Base-by-base conservation (phyloP, 176 grass and related monocot genomes). In the Avena sativa region DNA sequence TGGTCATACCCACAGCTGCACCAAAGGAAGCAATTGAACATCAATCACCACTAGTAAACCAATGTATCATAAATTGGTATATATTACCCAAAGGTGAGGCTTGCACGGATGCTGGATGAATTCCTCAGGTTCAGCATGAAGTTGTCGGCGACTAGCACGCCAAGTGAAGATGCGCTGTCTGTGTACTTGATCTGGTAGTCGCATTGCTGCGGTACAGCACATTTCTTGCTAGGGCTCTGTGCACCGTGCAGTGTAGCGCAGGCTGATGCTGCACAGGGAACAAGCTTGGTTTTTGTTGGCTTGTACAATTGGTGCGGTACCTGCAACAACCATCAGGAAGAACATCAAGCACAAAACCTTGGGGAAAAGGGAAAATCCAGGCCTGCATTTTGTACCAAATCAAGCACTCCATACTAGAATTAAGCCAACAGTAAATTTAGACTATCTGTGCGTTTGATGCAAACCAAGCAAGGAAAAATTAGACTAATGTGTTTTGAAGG, bases 1-100 rank as follows among this genome's bases (percentile, higher is more conserved):
- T 98, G 96, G 55, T 98, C 86, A 74, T 98, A 98, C 12, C 96
- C 96, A 79, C 93, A 98, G 61, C 93, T 98, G 73, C 36, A 13
- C 44, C 89, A 30, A 40, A 2, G 76, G 74, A 88, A 80, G 19
- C 6, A 88, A 53, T 76, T 28, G 15, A 71, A 23, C 43, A 61
- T 91, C 51, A 77, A 47, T 30, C 51, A 16, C 2, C 17, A 46
- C 5, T 76, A 30, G 78, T 25, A 25, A 78, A 38, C 9, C 16
- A 86, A 53, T 16, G 58, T 55, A 73, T 66, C 51, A 36, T 4
- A 17, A 53, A 23, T 72, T 56, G 60, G 7, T 8, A 50, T 53
- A 74, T 44, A 12, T 84, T 86, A 98, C 96, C 96, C 96, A 75
- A 98, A 98, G 58, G 88, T 78, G 23, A 98, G 88, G 76, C 68